phyloP scores from a whole-genome alignment of 1,139 yeast species.

The Taphrina sp. region DNA sequence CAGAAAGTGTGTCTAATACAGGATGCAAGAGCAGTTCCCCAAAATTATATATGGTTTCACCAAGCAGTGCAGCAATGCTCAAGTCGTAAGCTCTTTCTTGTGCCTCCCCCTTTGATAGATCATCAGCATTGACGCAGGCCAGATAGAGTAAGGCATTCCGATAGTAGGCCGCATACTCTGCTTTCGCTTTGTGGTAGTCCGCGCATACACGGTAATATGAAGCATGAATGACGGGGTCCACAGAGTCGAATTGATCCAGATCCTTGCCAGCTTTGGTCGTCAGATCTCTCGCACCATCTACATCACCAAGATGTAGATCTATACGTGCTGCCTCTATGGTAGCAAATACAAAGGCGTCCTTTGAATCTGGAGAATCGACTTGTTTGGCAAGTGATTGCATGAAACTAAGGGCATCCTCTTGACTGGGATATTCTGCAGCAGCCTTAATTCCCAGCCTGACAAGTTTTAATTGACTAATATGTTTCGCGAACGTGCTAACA shows the following conservation, averaged over 20 bases:
- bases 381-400: slow-evolving; percentile 54
- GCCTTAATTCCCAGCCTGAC: slow-evolving; percentile 71
- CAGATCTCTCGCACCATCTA: slow-evolving; percentile 64
- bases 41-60: slow-evolving; percentile 89
- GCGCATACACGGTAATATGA: slow-evolving; percentile 81
- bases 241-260: slow-evolving; percentile 60
- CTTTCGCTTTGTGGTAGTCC: slow-evolving; percentile 64
- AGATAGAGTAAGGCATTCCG: slow-evolving; percentile 61
- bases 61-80: slow-evolving; percentile 81
- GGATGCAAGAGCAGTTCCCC: slow-evolving; percentile 94
- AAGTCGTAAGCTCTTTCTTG: slow-evolving; percentile 73
- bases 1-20: slow-evolving; percentile 59
- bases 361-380: slow-evolving; percentile 49
- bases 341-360: slow-evolving; percentile 61
- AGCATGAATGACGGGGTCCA: slow-evolving; percentile 71
- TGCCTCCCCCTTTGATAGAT: slow-evolving; percentile 55
- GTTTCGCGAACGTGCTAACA: slow-evolving; percentile 62
- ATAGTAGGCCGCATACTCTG: slow-evolving; percentile 79
- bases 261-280: slow-evolving; percentile 61
- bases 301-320: slow-evolving; percentile 57
- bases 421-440: slow-evolving; percentile 49
- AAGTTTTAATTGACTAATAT: slow-evolving; percentile 73
- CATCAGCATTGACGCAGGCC: slow-evolving; percentile 56
- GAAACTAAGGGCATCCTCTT: slow-evolving; percentile 57
- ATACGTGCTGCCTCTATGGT: slow-evolving; percentile 76